Evolutionary conservation across 2,329 filamentous ascomycete genomes (phyloP), one percentile per base, ranked within the genome.

Genomic region (Aaosphaeria pasadenensis): DNA sequence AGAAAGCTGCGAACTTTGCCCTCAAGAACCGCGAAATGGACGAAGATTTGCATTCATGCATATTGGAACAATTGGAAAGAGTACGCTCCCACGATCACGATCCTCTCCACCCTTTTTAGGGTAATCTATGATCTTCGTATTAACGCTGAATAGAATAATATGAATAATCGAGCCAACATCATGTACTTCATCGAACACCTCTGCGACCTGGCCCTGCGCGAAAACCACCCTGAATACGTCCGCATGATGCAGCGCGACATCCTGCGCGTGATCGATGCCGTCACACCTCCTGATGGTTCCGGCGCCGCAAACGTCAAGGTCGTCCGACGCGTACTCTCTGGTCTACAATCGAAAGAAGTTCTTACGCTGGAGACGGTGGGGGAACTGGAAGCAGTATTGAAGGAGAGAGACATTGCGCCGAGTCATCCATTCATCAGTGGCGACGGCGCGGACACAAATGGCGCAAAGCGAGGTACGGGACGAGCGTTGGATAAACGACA

Each of bases 121-220:
- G 24, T 4, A 29, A 11, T 11, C 9, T 11, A 41, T 28, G 9
- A 41, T 41, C 7, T 41, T 29, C 44, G 41, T 51, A 35, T 30
- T 45, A 55, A 43, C 7, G 7, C 33, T 42, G 11, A n/a, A 91
- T 43, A 43, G 82, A 95, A 89, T 58, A 92, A 89, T 57, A 95
- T 99, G 88, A 99, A 99, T 72, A 95, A 87, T 44, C 82, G 92
- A 51, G 95, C 94, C 50, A 99, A 99, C 69, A 97, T 99, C 70
- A 95, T 99, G 88, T 99, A 95, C 73, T 99, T 99, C 72, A 87
- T 99, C 64, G 92, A 97, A 65, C 88, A 92, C 59, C 89, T 99
- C 58, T 88, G 95, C 66, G 92, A 97, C 66, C 80, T 90, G 73
- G 88, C 90, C 24, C 80, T 83, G 53, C 87, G 85, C 56, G 88